phyloP scores from a whole-genome alignment of 768 basidiomycete species.

The Boletus tylopilopsis region DNA sequence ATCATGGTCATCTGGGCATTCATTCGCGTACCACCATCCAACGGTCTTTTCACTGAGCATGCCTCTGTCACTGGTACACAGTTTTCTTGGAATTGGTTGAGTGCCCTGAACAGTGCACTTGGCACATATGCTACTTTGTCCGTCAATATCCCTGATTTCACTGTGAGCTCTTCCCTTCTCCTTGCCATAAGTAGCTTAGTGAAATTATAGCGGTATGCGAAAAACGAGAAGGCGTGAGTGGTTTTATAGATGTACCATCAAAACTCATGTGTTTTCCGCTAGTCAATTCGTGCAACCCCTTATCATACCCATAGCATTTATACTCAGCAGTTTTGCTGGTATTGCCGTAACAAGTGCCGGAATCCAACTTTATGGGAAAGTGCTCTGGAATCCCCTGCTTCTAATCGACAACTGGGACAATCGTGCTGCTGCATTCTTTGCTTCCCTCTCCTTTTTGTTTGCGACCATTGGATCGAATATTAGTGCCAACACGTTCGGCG shows the following conservation, averaged over 20 bases:
- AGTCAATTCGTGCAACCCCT: slow-evolving; percentile 73
- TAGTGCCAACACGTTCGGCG: slow-evolving; percentile 71
- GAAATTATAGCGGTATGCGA: slow-evolving; percentile 62
- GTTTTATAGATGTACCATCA: not conserved
- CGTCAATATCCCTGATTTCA: slow-evolving; percentile 86
- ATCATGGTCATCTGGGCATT: slow-evolving; percentile 79
- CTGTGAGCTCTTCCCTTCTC: slow-evolving; percentile 31
- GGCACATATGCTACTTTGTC: slow-evolving; percentile 71
- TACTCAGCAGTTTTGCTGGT: slow-evolving; percentile 71
- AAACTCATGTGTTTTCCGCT: not conserved
- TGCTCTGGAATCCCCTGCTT: slow-evolving; percentile 71
- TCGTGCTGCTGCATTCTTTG: slow-evolving; percentile 83
- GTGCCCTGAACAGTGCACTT: slow-evolving; percentile 71
- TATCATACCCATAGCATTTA: slow-evolving; percentile 79
- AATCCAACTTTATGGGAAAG: slow-evolving; percentile 62
- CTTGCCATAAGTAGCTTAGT: not conserved
- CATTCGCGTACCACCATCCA: slow-evolving; percentile 55
- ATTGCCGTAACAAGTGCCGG: slow-evolving; percentile 79
- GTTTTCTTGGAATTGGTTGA: slow-evolving; percentile 74
- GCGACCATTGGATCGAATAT: slow-evolving; percentile 72
- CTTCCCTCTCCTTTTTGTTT: slow-evolving; percentile 65
- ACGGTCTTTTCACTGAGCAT: slow-evolving; percentile 55
- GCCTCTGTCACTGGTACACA: slow-evolving; percentile 50
- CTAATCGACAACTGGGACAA: slow-evolving; percentile 83
- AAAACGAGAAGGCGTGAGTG: slow-evolving; percentile 57